phyloP scores from a whole-genome alignment of 768 basidiomycete species.

The Mycena galericulata region DNA sequence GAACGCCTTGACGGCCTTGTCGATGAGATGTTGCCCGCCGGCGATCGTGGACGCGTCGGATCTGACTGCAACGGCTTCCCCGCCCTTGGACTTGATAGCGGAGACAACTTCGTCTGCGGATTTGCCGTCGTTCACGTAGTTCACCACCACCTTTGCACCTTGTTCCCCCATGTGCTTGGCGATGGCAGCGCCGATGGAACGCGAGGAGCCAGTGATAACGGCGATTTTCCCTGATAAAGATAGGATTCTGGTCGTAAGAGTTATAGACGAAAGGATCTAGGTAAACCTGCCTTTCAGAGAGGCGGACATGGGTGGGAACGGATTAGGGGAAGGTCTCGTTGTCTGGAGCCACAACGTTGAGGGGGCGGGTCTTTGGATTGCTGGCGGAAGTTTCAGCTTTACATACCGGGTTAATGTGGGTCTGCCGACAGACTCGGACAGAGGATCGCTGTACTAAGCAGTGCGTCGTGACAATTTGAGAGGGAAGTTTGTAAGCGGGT shows the following conservation, averaged over 20 bases:
- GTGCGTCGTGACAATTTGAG: no score
- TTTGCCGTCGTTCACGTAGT: constrained; percentile 58
- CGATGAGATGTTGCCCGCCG: constrained; percentile 61
- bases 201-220: constrained; percentile 72
- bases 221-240: constrained; percentile 57
- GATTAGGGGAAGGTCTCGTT: no score
- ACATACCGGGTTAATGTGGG: no score
- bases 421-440: no score
- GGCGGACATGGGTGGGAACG: no score
- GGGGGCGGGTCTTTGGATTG: no score
- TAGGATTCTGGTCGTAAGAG: no score
- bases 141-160: constrained; percentile 70
- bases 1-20: constrained; percentile 60
- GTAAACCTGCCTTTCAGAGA: no score
- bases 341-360: no score
- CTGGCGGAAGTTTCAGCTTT: no score
- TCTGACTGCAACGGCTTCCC: constrained; percentile 59
- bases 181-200: constrained; percentile 69
- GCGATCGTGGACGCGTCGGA: constrained; percentile 63
- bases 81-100: constrained; percentile 57
- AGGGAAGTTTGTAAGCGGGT: no score
- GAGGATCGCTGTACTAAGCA: no score
- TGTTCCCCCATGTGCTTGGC: constrained; percentile 64
- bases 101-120: constrained; percentile 62
- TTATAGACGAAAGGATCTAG: not conserved